These are phyloP conservation scores for Chrysosporium queenslandicum DNA, from an alignment of 2,329 filamentous ascomycete genomes.

Conservation along the genomic window DNA sequence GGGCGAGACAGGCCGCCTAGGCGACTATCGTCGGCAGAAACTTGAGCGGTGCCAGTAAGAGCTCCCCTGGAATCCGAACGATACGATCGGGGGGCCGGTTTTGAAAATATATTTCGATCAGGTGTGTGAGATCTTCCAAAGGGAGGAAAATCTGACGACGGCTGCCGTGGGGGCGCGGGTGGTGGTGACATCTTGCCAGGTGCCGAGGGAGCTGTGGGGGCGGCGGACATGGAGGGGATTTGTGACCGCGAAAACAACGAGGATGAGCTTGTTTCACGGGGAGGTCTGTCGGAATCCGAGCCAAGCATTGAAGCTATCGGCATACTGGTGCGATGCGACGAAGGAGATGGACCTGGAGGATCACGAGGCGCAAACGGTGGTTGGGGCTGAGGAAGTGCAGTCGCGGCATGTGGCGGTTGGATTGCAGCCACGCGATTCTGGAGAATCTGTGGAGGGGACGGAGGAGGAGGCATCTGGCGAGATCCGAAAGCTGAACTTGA, in stretches of 20 bases:
- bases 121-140: conserved; percentile 63
- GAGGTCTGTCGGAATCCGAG: conserved; percentile 39
- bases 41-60: conserved; percentile 13
- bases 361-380: conserved; percentile 43
- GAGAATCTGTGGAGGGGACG: conserved; percentile 42
- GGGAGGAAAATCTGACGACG: conserved; percentile 50
- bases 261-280: conserved; percentile 38
- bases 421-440: conserved; percentile 34
- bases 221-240: conserved; percentile 20
- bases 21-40: conserved; percentile 25
- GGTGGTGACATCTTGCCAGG: conserved; percentile 36
- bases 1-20: conserved; percentile 26
- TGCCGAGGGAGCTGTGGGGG: conserved; percentile 26
- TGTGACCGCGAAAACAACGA: conserved; percentile 38
- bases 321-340: conserved; percentile 54
- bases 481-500: conserved; percentile 28
- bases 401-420: conserved; percentile 31
- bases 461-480: conserved; percentile 44
- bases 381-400: conserved; percentile 32
- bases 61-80: conserved; percentile 31
- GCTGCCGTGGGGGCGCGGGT: conserved; percentile 32
- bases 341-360: conserved; percentile 37
- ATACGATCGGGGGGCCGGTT: conserved; percentile 28
- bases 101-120: conserved; percentile 52
- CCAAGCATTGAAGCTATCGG: conserved; percentile 65